A percentile compares a stretch with the other conserved stretches of the same genome.
phyloP scores from a whole-genome alignment of 306 rosid genomes.

The Benincasa hispida region DNA sequence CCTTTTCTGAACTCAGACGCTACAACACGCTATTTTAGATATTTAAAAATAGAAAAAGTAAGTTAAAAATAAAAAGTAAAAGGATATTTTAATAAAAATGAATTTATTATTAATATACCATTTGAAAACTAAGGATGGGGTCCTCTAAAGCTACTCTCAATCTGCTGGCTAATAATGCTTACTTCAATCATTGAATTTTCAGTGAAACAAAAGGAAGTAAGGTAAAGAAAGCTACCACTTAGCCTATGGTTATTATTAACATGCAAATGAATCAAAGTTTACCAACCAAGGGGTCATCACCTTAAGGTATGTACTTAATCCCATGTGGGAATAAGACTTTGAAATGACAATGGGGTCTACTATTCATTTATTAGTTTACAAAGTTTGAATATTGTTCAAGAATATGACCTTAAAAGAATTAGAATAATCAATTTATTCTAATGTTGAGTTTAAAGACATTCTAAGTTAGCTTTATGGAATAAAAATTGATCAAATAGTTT shows the following conservation, averaged over 20 bases:
- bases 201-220: not conserved
- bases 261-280: not conserved
- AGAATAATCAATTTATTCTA: not conserved
- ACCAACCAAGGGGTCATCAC: not conserved
- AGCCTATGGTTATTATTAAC: not conserved
- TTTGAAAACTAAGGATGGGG: not conserved
- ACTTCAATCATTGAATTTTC: slow-evolving; percentile 23
- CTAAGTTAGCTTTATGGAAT: not conserved
- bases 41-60: no score
- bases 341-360: not conserved
- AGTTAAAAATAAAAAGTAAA: no score
- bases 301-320: not conserved
- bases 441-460: not conserved
- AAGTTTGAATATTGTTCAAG: not conserved
- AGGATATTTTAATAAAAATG: no score
- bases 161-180: slow-evolving; percentile 12
- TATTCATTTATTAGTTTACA: not conserved
- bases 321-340: not conserved
- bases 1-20: no score
- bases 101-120: not conserved
- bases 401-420: not conserved
- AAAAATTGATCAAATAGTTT: not conserved
- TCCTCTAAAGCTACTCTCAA: slow-evolving; percentile 16
- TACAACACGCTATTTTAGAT: no score
- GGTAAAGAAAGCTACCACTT: not conserved